A percentile compares a stretch with the other conserved stretches of the same genome.
Evolutionary conservation across 1,284 basidiomycete genomes (phyloP).

Genomic region (Apiotrichum domesticum): DNA sequence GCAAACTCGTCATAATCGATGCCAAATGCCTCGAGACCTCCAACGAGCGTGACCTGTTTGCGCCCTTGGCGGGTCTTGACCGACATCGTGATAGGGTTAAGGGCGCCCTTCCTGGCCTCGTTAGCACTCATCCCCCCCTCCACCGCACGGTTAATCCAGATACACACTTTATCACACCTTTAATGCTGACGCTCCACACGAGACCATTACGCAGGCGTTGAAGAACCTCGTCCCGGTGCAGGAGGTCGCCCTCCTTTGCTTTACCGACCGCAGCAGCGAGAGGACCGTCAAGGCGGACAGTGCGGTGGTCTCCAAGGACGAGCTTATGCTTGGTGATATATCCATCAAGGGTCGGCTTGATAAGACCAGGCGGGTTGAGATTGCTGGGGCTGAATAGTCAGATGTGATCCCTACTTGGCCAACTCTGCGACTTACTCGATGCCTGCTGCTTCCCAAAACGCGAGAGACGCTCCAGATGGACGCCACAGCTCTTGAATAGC

Average conservation of each 20-base stretch:
- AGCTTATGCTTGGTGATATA: slow-evolving; percentile 62
- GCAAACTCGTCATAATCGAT: slow-evolving; percentile 65
- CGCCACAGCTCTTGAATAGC: slow-evolving; percentile 66
- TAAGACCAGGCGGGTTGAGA: slow-evolving; percentile 17
- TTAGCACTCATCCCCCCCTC: too few relatives aligned
- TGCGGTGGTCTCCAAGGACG: slow-evolving; percentile 62
- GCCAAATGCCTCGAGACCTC: slow-evolving; percentile 69
- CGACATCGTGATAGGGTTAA: slow-evolving; percentile 62
- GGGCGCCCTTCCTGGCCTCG: slow-evolving; percentile 60
- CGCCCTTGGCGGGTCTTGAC: slow-evolving; percentile 68
- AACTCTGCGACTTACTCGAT: slow-evolving; percentile 52
- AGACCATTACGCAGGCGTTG: slow-evolving; percentile 37
- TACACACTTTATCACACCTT: slow-evolving; percentile 31
- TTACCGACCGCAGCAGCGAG: slow-evolving; percentile 52
- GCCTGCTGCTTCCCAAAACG: slow-evolving; percentile 58
- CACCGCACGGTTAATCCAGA: not conserved
- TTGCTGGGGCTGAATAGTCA: slow-evolving; percentile 21
- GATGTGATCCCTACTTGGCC: slow-evolving; percentile 20
- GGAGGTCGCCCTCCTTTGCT: slow-evolving; percentile 50
- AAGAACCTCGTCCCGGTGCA: slow-evolving; percentile 64
- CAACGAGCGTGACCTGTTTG: slow-evolving; percentile 68
- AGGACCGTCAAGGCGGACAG: slow-evolving; percentile 60
- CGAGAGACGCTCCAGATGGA: slow-evolving; percentile 55
- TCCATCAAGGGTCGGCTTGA: slow-evolving; percentile 56
- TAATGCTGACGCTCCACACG: slow-evolving; percentile 35